Evolutionary conservation across 2,329 filamentous ascomycete genomes (phyloP), one percentile per base, ranked within the genome.

Genomic region (Mycogone perniciosa): DNA sequence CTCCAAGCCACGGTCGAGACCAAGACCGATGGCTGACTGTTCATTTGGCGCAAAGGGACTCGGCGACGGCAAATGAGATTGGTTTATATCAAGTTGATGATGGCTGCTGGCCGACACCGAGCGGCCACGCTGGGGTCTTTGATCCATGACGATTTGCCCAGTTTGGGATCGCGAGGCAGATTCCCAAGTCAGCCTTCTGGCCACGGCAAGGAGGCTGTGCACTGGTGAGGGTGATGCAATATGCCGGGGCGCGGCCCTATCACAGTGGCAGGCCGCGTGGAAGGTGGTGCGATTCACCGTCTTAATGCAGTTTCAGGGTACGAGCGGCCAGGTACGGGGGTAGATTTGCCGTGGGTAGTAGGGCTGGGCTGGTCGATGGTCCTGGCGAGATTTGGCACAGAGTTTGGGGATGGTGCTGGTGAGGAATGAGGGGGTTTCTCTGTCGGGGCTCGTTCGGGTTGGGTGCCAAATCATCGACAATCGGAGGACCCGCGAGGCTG

Each of bases 81-180:
- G 81, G 67, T 78, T 86, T 84, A 86, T 85, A 83, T 82, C 76
- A 72, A 73, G 66, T 64, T 69, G 70, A 62, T 79, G 75, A 59
- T 76, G 76, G 62, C 79, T 76, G 57, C 75, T 75, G 64, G 74
- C 73, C 62, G 83, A 84, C 59, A 77, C 79, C 60, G 82, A 85
- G 64, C 81, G 81, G 64, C 80, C 80, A 65, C 63, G 66, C 57
- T 69, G 69, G 61, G 60, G 61, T 56, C 70, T 67, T 57, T 71
- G 69, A 65, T 71, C 69, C 71, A 73, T 73, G 62, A 61, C 64
- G 61, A 59, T 62, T 54, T 47, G 38, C 44, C 40, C 27, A 46
- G 43, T 42, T 45, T 50, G 50, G 51, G 48, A 54, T 57, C 44
- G 55, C 68, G 62, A 75, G 72, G 73, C 72, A 75, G 70, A 71